Evolutionary conservation across 176 grass and related monocot species (phyloP).

Genomic region (Tillandsia fasciculata): DNA sequence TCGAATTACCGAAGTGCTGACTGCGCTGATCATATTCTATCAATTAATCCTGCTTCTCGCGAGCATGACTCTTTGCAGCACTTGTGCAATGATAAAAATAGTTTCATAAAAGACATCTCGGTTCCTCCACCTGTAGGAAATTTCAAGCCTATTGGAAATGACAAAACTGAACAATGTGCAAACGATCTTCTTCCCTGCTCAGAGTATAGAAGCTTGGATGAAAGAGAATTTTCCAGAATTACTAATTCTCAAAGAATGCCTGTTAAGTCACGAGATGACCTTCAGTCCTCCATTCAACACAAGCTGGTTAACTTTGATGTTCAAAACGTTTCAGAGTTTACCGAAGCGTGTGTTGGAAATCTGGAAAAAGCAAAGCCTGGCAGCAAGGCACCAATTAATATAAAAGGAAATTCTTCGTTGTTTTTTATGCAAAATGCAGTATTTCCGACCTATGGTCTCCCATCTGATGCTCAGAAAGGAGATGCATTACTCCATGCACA

Average conservation of each 20-base stretch:
- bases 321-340: not conserved
- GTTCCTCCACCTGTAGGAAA: constrained; percentile 12
- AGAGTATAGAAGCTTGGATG: constrained; percentile 1
- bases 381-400: not conserved
- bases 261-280: not conserved
- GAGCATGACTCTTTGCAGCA: constrained; percentile 6
- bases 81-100: constrained; percentile 19
- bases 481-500: constrained; percentile 4
- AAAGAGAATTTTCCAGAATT: constrained; percentile 3
- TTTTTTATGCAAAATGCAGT: constrained; percentile 5
- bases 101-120: constrained; percentile 19
- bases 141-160: constrained; percentile 12
- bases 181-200: constrained; percentile 6
- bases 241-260: not conserved
- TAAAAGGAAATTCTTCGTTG: constrained; percentile 11
- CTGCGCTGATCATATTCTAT: constrained; percentile 4
- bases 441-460: not conserved
- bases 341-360: constrained; percentile 1
- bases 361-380: not conserved
- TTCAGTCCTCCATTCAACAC: not conserved
- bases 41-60: not conserved
- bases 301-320: constrained; percentile 12
- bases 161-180: constrained; percentile 8
- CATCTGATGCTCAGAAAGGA: constrained; percentile 2
- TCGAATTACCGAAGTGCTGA: constrained; percentile 8